Conservation (phyloP, 2,329 filamentous ascomycete species). For the Massarina eburnea region DNA sequence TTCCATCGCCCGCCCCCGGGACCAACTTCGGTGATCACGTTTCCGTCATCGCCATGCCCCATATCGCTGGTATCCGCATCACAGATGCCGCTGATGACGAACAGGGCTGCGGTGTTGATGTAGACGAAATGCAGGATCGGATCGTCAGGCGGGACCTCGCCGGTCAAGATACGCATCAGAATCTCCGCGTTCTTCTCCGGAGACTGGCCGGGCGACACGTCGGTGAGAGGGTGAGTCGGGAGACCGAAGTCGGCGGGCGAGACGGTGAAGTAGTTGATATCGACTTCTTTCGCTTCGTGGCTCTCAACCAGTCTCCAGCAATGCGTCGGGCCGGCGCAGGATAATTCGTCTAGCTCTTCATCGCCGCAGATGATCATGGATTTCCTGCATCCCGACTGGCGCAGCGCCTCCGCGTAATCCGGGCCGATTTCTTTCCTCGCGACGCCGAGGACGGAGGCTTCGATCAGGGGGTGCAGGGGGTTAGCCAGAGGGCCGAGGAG, state of each 20-base stretch:
- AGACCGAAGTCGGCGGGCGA: slow-evolving; percentile 87
- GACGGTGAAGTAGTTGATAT: slow-evolving; percentile 75
- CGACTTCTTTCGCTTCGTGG: slow-evolving; percentile 49
- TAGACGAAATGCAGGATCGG: slow-evolving; percentile 92
- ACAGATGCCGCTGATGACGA: slow-evolving; percentile 84
- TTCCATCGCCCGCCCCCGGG: slow-evolving; percentile 91
- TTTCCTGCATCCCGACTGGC: slow-evolving; percentile 74
- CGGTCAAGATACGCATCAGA: slow-evolving; percentile 72
- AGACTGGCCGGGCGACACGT: slow-evolving; percentile 82
- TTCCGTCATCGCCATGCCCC: slow-evolving; percentile 77
- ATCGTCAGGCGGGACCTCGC: slow-evolving; percentile 72
- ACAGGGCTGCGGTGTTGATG: slow-evolving; percentile 86
- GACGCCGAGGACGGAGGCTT: slow-evolving; percentile 91
- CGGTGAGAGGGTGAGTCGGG: slow-evolving; percentile 68
- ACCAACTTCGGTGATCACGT: slow-evolving; percentile 78
- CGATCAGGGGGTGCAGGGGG: slow-evolving; percentile 75
- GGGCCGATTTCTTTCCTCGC: slow-evolving; percentile 83
- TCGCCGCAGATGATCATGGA: slow-evolving; percentile 89
- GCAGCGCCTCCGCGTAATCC: slow-evolving; percentile 84
- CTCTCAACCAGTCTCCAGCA: slow-evolving; percentile 77
- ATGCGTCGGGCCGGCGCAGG: slow-evolving; percentile 82
- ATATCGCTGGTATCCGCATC: slow-evolving; percentile 79
- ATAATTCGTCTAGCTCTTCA: slow-evolving; percentile 94
- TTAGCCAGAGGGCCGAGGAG: slow-evolving; percentile 90
- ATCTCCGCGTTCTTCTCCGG: slow-evolving; percentile 87